Conservation (phyloP, 1,284 basidiomycete genomes). For the Waitea zeae region DNA sequence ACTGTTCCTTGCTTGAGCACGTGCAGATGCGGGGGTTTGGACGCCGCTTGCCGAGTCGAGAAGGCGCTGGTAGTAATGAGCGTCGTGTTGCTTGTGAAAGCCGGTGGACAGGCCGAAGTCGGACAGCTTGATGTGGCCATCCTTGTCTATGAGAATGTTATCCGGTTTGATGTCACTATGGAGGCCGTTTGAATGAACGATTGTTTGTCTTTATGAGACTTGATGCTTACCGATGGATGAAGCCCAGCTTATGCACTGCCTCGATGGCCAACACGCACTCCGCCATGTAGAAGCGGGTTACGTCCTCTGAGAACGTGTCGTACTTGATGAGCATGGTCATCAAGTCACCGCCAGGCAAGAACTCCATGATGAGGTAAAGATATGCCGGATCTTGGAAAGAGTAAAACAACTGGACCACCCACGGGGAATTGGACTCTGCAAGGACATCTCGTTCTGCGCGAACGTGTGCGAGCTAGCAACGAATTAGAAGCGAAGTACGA, state of each 20-base stretch:
- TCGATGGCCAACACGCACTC: conserved; percentile 97
- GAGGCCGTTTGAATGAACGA: conserved; percentile 5
- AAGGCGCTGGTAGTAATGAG: conserved; percentile 86
- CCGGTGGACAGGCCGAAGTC: conserved; percentile 98
- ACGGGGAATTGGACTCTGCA: conserved; percentile 93
- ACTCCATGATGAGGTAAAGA: conserved; percentile 98
- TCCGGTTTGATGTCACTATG: conserved; percentile 95
- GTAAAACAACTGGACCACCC: conserved; percentile 97
- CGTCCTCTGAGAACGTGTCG: conserved; percentile 97
- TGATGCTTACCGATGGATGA: conserved; percentile 86
- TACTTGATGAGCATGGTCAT: conserved; percentile 99
- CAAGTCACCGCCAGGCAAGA: conserved; percentile 91
- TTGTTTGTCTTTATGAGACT: too few relatives aligned
- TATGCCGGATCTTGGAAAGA: conserved; percentile 96
- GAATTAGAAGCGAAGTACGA: conserved; percentile 5
- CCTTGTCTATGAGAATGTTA: conserved; percentile 95
- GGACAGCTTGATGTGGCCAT: conserved; percentile 93
- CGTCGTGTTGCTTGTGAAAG: conserved; percentile 94
- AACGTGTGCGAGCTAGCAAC: conserved; percentile 78
- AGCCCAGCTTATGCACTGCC: conserved; percentile 96
- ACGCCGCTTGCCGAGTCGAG: conserved; percentile 35
- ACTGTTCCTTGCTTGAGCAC: conserved; percentile 68
- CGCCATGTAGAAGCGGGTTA: conserved; percentile 98
- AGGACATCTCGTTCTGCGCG: conserved; percentile 97
- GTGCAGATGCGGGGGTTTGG: conserved; percentile 20